Percentiles rank a stretch among this genome's conserved stretches.
These are phyloP conservation scores for Penicillium salamii DNA, from an alignment of 495 filamentous ascomycete genomes.

Conservation along the genomic window DNA sequence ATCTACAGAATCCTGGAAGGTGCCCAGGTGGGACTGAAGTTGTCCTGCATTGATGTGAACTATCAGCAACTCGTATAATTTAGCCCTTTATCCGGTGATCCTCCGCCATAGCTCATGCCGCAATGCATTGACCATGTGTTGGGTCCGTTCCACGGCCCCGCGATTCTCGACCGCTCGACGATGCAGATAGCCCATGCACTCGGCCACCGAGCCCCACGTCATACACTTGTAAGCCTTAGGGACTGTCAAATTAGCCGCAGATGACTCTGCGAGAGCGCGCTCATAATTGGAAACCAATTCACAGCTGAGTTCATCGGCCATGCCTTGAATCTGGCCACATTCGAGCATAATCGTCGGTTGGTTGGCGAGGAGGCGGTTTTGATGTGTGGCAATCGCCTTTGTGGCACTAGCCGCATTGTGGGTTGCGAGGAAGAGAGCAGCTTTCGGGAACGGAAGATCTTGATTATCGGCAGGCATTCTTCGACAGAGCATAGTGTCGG, in stretches of 20 bases:
- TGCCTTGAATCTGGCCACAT: slow-evolving; percentile 62
- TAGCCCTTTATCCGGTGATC: slow-evolving; percentile 21
- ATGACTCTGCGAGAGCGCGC: slow-evolving; percentile 10
- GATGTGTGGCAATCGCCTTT: slow-evolving; percentile 30
- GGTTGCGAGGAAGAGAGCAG: slow-evolving; percentile 40
- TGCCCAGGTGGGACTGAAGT: too few species aligned
- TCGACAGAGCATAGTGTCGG: slow-evolving; percentile 25
- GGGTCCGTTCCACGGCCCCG: slow-evolving; percentile 30
- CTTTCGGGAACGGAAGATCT: slow-evolving; percentile 25
- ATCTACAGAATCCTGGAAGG: too few species aligned
- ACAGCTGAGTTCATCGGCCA: slow-evolving; percentile 38
- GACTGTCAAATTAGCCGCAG: slow-evolving; percentile 13
- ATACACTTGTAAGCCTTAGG: slow-evolving; percentile 37
- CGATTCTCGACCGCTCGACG: slow-evolving; percentile 37
- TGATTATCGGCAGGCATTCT: slow-evolving; percentile 12
- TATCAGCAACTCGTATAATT: too few species aligned
- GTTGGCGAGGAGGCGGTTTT: slow-evolving; percentile 14
- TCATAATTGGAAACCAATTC: slow-evolving; percentile 28
- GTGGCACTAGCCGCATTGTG: slow-evolving; percentile 33
- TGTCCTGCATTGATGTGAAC: too few species aligned
- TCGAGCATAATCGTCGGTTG: slow-evolving; percentile 28
- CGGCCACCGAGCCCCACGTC: slow-evolving; percentile 33
- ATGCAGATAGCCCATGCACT: slow-evolving; percentile 38
- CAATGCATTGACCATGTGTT: slow-evolving; percentile 27
- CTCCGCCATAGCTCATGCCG: slow-evolving; percentile 37